A percentile compares a stretch with the other conserved stretches of the same genome.
phyloP scores from a whole-genome alignment of 73 alveolate genomes.

The Paramecium sonneborni region DNA sequence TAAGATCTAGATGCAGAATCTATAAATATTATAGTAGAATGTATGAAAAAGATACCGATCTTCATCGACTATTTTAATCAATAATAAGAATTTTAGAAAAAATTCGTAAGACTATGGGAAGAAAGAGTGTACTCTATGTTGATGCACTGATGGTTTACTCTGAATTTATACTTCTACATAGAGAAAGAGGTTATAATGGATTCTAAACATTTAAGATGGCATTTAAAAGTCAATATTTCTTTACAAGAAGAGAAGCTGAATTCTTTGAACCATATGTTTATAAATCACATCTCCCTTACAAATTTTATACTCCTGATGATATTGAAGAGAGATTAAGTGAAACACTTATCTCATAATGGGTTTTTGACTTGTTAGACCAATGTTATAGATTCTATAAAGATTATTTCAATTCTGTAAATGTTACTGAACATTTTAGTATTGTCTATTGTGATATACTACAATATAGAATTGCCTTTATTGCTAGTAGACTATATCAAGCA shows the following conservation, averaged over 20 bases:
- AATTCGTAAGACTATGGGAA: conserved; percentile 32
- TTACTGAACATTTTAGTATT: background rate
- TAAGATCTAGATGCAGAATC: conserved; percentile 34
- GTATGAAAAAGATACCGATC: background rate
- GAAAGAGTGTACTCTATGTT: conserved; percentile 28
- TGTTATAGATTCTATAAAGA: background rate
- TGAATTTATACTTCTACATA: background rate
- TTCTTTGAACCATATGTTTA: background rate
- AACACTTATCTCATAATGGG: background rate
- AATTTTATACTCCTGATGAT: conserved; percentile 16
- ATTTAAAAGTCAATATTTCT: conserved; percentile 4
- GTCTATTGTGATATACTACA: background rate
- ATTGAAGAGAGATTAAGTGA: conserved; percentile 28
- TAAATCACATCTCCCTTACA: background rate
- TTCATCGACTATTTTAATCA: background rate
- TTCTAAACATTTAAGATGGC: background rate
- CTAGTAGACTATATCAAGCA: background rate
- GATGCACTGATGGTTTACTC: conserved; percentile 12
- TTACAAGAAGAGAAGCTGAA: conserved; percentile 5
- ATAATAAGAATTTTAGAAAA: background rate
- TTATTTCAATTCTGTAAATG: background rate
- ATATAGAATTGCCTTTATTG: background rate
- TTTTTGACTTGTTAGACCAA: background rate
- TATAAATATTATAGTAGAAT: background rate
- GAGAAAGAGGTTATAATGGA: background rate